Conservation (phyloP, 2,329 filamentous ascomycete species). For the Phaeosphaeria sp. region DNA sequence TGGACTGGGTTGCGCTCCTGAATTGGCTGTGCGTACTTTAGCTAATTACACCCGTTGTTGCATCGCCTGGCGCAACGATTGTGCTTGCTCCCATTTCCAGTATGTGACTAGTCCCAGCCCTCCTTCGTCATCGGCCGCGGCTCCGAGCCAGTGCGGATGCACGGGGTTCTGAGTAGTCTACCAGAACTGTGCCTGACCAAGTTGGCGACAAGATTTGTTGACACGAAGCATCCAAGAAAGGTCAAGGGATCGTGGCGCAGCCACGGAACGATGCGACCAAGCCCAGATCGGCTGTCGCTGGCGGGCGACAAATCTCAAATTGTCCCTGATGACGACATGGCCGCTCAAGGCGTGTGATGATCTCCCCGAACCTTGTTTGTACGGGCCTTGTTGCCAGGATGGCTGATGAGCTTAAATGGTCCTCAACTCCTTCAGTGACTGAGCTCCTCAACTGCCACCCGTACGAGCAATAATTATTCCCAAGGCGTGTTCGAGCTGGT, state of each 20-base stretch:
- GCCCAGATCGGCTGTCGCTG: background rate
- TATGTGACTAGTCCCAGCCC: background rate
- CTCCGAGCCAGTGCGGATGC: background rate
- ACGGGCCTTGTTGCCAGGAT: constrained; percentile 6
- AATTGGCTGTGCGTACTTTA: too few relatives aligned
- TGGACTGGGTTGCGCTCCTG: background rate
- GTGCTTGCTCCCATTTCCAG: background rate
- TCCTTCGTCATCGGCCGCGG: background rate
- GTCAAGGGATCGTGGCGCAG: constrained; percentile 1
- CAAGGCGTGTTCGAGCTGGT: background rate
- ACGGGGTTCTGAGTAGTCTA: background rate
- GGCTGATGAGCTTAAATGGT: constrained; percentile 15
- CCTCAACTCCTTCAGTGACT: constrained; percentile 10
- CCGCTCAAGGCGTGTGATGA: background rate
- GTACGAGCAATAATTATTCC: background rate
- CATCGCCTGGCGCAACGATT: background rate
- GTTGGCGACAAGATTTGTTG: background rate
- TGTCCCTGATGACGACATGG: constrained; percentile 1
- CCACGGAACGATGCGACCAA: background rate
- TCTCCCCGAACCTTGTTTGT: constrained; percentile 10
- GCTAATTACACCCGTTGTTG: background rate
- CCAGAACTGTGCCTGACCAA: background rate
- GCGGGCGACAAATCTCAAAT: background rate
- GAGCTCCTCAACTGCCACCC: background rate
- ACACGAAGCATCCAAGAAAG: background rate